Conservation (phyloP, 768 basidiomycete genomes). For the Tylopilus sp. region DNA sequence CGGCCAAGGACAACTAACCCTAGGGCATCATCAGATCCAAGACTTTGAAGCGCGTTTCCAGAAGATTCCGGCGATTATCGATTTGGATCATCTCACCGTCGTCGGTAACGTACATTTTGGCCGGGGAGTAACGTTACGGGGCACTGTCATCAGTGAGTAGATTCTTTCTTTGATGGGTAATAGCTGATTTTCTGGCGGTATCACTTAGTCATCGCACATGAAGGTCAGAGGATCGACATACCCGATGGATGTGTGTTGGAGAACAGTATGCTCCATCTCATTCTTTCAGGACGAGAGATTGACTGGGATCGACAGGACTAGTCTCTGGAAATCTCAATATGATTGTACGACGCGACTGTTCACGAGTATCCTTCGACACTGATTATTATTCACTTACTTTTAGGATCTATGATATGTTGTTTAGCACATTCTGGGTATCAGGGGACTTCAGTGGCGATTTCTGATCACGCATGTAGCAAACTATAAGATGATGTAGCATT, state of each 20-base stretch:
- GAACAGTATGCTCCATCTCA: conserved; percentile 55
- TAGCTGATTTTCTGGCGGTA: too few relatives aligned
- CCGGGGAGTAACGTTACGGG: conserved; percentile 76
- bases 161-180: too few relatives aligned
- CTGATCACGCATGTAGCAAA: too few relatives aligned
- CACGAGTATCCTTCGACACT: too few relatives aligned
- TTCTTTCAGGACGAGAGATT: too few relatives aligned
- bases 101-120: conserved; percentile 91
- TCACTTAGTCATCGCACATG: conserved; percentile 66
- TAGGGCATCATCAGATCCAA: conserved; percentile 55
- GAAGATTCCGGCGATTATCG: conserved; percentile 86
- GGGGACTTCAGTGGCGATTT: too few relatives aligned
- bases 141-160: too few relatives aligned
- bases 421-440: too few relatives aligned
- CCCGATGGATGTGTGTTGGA: conserved; percentile 80
- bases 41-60: conserved; percentile 97
- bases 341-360: too few relatives aligned
- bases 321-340: conserved; percentile 63
- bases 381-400: too few relatives aligned
- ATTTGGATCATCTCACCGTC: conserved; percentile 93
- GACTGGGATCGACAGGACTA: conserved; percentile 41
- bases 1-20: not conserved
- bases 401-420: too few relatives aligned
- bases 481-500: too few relatives aligned
- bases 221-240: conserved; percentile 78